Evolutionary conservation across 805 yeast genomes (phyloP), one percentile per base, ranked within the genome.

Genomic region (Candida schatavii): DNA sequence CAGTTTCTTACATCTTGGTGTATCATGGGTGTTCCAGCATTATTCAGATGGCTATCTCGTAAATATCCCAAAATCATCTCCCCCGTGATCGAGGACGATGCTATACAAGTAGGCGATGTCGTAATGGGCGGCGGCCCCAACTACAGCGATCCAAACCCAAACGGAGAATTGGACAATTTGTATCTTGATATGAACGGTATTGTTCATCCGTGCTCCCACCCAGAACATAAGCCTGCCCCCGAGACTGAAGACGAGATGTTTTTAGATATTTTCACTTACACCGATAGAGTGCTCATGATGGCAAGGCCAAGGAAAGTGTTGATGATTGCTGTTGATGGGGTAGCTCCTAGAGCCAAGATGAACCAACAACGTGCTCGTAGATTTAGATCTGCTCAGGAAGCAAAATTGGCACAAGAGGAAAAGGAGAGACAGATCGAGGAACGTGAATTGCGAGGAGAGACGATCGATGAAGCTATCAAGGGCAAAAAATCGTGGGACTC

Each of bases 101-200:
- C 18, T 5, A 22, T 31, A 22, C 15, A n/a, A 5, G 35, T 31
- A 5, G 62, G 64, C 1, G 72, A 84, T 9, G 83, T 81, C 46
- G 72, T 77, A 6, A 71, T 67, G 22, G 74, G 78, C 37, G 64
- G 63, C 2, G 95, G 89, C 0, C 74, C 85, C 3, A 76, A 74
- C 49, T 89, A 86, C 59, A 57, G 79, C 17, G 77, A 80, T 40
- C 83, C 93, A 10, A 93, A 93, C 60, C 96, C 96, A 3, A 93
- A 93, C 64, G 99, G 98, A 21, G 99, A 93, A 66, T 68, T 89
- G 37, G 98, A 93, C 60, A 93, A 93, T 59, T 64, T 93, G 39
- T 93, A 93, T 59, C 71, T 93, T 48, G 99, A 93, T 66, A 93
- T 93, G 99, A 93, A 93, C 60, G 99, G 98, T 70, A 93, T 93